Percentiles rank a stretch among this genome's conserved stretches.
Evolutionary conservation across 2,329 filamentous ascomycete species (phyloP).

Genomic region (Xylaria polymorpha): DNA sequence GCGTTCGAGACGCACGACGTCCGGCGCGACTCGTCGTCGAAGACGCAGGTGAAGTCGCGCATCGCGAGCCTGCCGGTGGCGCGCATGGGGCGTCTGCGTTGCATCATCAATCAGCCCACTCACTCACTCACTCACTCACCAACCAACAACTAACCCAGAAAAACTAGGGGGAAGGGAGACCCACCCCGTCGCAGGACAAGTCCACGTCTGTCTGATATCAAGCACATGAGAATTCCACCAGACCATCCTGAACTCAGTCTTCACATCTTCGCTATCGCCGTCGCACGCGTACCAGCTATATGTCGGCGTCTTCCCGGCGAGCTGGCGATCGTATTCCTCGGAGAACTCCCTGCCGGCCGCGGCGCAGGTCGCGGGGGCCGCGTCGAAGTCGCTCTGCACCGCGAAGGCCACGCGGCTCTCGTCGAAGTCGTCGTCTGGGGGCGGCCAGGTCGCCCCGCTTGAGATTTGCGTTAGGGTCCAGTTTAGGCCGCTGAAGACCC

Average conservation of each 20-base stretch:
- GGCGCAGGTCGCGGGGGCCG: slow-evolving; percentile 5
- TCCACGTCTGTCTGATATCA: slow-evolving; percentile 26
- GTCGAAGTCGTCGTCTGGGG: slow-evolving; percentile 20
- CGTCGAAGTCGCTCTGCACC: slow-evolving; percentile 24
- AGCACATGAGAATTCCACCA: slow-evolving; percentile 28
- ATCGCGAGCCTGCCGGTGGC: slow-evolving; percentile 15
- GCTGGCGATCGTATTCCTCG: slow-evolving; percentile 26
- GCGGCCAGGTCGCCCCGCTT: slow-evolving; percentile 26
- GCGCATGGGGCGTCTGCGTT: slow-evolving; percentile 15
- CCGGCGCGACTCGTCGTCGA: slow-evolving; percentile 6
- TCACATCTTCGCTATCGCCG: slow-evolving; percentile 2
- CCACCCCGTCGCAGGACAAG: slow-evolving; percentile 27
- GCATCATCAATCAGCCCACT: background rate
- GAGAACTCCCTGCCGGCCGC: slow-evolving; percentile 26
- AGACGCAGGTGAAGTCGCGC: slow-evolving; percentile 8
- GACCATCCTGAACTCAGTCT: slow-evolving; percentile 29
- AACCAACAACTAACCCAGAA: no score
- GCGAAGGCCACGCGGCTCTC: slow-evolving; percentile 20
- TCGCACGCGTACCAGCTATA: slow-evolving; percentile 26
- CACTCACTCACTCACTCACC: background rate
- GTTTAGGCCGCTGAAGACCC: slow-evolving; percentile 26
- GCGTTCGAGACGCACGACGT: slow-evolving; percentile 2
- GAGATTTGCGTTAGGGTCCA: slow-evolving; percentile 25
- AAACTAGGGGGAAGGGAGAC: background rate
- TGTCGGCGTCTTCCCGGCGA: slow-evolving; percentile 7